Base-by-base conservation (phyloP, 371 early-diverging fungal species). In the Lichtheimia corymbifera region DNA sequence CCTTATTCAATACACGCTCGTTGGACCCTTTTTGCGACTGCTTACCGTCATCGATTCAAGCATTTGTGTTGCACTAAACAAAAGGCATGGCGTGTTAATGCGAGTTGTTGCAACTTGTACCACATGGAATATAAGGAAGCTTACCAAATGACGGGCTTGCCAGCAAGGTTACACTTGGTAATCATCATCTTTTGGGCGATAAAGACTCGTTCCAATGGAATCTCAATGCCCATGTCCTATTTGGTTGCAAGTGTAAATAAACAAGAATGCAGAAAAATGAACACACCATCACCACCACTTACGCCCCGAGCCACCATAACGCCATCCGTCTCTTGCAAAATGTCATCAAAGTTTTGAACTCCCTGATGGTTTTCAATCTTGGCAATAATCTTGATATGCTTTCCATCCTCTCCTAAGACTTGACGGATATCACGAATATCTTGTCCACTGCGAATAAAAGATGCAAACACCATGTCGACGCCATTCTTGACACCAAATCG, bases 291-390 rank as follows among this genome's bases (percentile, higher is more conserved):
- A 56, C 72, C 17, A n/a, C 22, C 95, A 56, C 72, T 61, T 75
- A 75, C 76, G 57, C 99, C 99, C 71, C 99, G 91, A 35, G 99
- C 99, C 59, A 99, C 92, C 99, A 99, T 98, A 63, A 99, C 88
- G 61, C 98, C 99, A 80, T 99, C 99, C 14, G 97, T 90, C 50
- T 86, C 97, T 43, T 70, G 78, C 50, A 98, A 77, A 66, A 99
- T 99, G 67, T 95, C 97, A 69, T 96, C 95, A 86, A 99, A 93
- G 84, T 99, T 99, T 65, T 88, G 82, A 27, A 99, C 88, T 49
- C 96, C 99, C 79, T 96, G 91, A 65, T 93, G 88, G 66, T 91
- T 93, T 83, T 99, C 99, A 64, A 97, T 95, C 87, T 97, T 97
- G 70, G 91, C 85, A 51, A 97, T 94, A 68, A 96, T 95, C 85